Base-by-base conservation (phyloP, 345 rosid genomes). In the Ceriops zippeliana region DNA sequence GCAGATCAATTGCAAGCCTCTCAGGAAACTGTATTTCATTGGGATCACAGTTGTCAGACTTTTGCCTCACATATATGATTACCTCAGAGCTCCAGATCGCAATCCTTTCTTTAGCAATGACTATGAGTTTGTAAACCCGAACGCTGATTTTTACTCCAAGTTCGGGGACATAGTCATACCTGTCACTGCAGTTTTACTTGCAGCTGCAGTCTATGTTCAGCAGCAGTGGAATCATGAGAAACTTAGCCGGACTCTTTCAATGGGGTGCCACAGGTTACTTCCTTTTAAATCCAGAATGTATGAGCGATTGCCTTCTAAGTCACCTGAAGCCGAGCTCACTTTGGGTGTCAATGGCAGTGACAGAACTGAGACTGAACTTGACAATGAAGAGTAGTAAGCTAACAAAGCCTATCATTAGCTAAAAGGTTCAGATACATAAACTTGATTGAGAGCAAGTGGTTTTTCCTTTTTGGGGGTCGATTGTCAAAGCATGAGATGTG, bases 111-210 rank as follows among this genome's bases (percentile, higher is more conserved):
- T 90, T 19, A 80, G 73, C 4, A 87, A 80, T 58, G 91, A 86
- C 54, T 83, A 83, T 4, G 92, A 90, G 80, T 88, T 88, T 69
- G 95, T 78, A 38, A 88, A 92, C 73, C 96, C 90, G 26, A 83
- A 75, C 16, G 27, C 78, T 67, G 95, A 90, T 60, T 90, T 92
- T 76, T 92, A 74, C 85, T 84, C 95, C 28, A 88, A 82, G 73
- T 82, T 86, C 42, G 95, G 95, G 5, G 98, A 92, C 69, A 59
- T 92, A 0, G 86, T 87, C 30, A 90, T 92, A 77, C 98, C 98
- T 0, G 42, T 64, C 31, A 79, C 84, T 4, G 90, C 91, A 47
- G 73, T 85, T 71, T 51, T 88, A 22, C 92, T 90, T 24, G 90
- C 87, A 10, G 82, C 63, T 11, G 53, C 70, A 0, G 83, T 88